Evolutionary conservation across 352 stramenopile genomes (phyloP).

Genomic region (Phytophthora uliginosa): DNA sequence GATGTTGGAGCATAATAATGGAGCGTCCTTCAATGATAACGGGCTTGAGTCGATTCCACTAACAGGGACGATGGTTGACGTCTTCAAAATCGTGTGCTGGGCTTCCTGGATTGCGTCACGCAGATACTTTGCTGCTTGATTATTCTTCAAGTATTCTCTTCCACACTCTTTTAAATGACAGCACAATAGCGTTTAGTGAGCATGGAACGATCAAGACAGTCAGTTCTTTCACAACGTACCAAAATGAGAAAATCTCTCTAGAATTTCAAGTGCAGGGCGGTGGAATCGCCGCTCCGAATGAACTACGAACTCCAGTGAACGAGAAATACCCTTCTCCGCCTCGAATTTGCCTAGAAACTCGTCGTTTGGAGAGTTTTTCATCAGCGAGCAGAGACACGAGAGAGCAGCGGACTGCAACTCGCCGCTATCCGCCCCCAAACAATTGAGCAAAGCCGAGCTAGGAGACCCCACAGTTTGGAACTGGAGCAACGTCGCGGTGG

Average conservation of each 20-base stretch:
- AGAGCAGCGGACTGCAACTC: slow-evolving; percentile 50
- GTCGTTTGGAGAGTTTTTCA: slow-evolving; percentile 35
- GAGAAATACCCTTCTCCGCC: slow-evolving; percentile 29
- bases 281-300: slow-evolving; percentile 56
- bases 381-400: slow-evolving; percentile 45
- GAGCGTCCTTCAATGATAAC: slow-evolving; percentile 41
- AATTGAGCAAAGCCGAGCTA: slow-evolving; percentile 42
- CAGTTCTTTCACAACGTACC: slow-evolving; percentile 38
- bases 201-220: background rate
- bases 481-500: slow-evolving; percentile 12
- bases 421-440: slow-evolving; percentile 36
- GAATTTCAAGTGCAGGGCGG: slow-evolving; percentile 47
- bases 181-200: background rate
- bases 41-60: slow-evolving; percentile 36
- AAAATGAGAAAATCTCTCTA: slow-evolving; percentile 60
- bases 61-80: slow-evolving; percentile 17
- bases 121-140: slow-evolving; percentile 12
- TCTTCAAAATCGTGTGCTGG: slow-evolving; percentile 30
- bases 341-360: slow-evolving; percentile 48
- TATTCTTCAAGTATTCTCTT: slow-evolving; percentile 21
- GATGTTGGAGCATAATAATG: slow-evolving; percentile 42
- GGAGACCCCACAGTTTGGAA: slow-evolving; percentile 51
- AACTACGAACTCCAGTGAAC: slow-evolving; percentile 35
- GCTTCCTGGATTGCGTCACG: slow-evolving; percentile 31
- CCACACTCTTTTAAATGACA: slow-evolving; percentile 23